Evolutionary conservation across 192 early-diverging fungal species (phyloP).

Genomic region (Mortierella antarctica): DNA sequence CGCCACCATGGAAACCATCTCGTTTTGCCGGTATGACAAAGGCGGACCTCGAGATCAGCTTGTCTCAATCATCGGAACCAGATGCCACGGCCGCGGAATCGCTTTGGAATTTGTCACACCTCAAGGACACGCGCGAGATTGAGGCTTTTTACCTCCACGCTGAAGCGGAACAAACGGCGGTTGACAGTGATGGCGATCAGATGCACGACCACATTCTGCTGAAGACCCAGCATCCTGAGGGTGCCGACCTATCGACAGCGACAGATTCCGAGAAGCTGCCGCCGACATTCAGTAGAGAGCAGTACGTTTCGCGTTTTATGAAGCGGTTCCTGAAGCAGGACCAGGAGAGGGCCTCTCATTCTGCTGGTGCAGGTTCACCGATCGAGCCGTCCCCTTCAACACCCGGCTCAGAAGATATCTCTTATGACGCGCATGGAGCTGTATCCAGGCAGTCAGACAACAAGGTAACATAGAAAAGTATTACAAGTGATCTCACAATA

Average conservation of each 20-base stretch:
- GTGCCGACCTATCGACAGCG: neutral
- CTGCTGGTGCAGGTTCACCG: no score
- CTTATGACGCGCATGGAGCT: neutral
- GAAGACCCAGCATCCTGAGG: neutral
- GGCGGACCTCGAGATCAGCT: neutral
- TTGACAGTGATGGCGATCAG: no score
- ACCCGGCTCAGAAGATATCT: neutral
- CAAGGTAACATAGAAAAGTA: constrained; percentile 37
- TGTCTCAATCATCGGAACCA: constrained; percentile 23
- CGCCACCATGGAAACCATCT: constrained; percentile 46
- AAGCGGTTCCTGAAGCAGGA: neutral
- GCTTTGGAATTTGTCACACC: constrained; percentile 36
- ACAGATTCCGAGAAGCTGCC: neutral
- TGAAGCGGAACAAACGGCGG: neutral
- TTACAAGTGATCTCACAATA: no score
- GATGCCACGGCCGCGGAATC: constrained; percentile 6
- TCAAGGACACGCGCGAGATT: constrained; percentile 12
- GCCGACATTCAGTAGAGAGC: constrained; percentile 9
- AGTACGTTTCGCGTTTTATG: constrained; percentile 28
- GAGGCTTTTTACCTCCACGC: neutral
- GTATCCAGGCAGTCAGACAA: constrained; percentile 7
- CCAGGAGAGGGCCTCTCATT: neutral
- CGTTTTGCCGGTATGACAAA: constrained; percentile 15
- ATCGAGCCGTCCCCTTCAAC: neutral
- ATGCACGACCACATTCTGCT: neutral